Conservation (phyloP, 2,329 filamentous ascomycete genomes). For the Trichoderma brevicompactum region DNA sequence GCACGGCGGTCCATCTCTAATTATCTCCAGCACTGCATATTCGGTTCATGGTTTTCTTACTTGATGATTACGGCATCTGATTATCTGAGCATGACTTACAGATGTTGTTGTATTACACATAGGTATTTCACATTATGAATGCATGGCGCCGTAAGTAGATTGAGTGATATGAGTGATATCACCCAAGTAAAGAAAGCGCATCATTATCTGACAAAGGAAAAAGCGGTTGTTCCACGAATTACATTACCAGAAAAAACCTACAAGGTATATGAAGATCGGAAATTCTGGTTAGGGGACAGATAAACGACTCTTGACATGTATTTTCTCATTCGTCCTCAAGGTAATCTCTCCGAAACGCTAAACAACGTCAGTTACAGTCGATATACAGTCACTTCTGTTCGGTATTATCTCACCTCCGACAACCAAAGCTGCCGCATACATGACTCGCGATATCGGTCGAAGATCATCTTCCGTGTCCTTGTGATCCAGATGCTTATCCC, state of each 20-base stretch:
- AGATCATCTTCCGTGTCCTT: slow-evolving; percentile 45
- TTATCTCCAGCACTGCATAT: too few relatives aligned
- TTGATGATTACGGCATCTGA: not conserved
- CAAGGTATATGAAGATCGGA: too few relatives aligned
- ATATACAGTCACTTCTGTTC: not conserved
- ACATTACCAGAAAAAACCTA: too few relatives aligned
- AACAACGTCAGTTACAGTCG: slow-evolving; percentile 3
- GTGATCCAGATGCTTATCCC: slow-evolving; percentile 42
- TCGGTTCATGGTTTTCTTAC: not conserved
- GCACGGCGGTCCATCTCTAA: not conserved
- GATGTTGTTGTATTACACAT: not conserved
- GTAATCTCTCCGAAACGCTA: slow-evolving; percentile 27
- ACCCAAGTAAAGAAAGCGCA: not conserved
- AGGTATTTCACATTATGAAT: not conserved
- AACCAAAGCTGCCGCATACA: slow-evolving; percentile 61
- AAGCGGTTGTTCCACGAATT: too few relatives aligned
- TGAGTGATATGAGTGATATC: not conserved
- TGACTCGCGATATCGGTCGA: slow-evolving; percentile 58
- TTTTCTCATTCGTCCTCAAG: slow-evolving; percentile 4
- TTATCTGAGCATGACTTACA: not conserved
- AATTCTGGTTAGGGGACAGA: too few relatives aligned
- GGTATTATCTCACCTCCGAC: slow-evolving; percentile 54
- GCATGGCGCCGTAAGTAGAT: not conserved
- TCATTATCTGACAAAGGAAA: too few relatives aligned
- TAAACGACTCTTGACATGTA: too few relatives aligned